These are phyloP conservation scores for Tulasnella calospora DNA, from an alignment of 768 basidiomycete species.

Conservation along the genomic window DNA sequence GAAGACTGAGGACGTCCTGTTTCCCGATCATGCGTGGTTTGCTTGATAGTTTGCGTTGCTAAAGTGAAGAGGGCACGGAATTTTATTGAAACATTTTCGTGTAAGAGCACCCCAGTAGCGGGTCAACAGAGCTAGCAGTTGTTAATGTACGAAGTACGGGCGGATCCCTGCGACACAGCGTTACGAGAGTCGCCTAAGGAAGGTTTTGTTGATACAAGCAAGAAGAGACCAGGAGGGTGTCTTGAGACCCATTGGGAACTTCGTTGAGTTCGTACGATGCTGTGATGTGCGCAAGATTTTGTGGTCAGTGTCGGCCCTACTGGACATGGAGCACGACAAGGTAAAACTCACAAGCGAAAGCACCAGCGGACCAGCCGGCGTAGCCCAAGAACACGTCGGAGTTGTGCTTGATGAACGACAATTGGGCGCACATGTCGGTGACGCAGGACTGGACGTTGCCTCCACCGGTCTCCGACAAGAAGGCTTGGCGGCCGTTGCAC, in stretches of 20 bases:
- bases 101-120: background rate
- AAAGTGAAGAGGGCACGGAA: background rate
- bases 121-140: background rate
- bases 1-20: too few relatives aligned
- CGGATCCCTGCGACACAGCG: background rate
- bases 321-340: background rate
- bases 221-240: constrained; percentile 12
- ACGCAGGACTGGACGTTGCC: constrained; percentile 21
- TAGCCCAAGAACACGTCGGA: constrained; percentile 23
- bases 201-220: constrained; percentile 17
- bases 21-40: too few relatives aligned
- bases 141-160: background rate
- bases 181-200: background rate
- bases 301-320: background rate
- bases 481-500: constrained; percentile 17
- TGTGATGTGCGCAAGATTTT: too few relatives aligned
- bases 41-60: too few relatives aligned
- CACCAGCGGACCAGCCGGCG: constrained; percentile 18
- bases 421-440: constrained; percentile 19
- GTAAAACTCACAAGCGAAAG: too few relatives aligned
- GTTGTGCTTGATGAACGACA: constrained; percentile 20
- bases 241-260: constrained; percentile 6
- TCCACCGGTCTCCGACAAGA: constrained; percentile 25
- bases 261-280: constrained; percentile 8
- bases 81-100: background rate